These are phyloP conservation scores for Hamamelis virginiana DNA, from an alignment of 164 flowering plant species.

Conservation along the genomic window DNA sequence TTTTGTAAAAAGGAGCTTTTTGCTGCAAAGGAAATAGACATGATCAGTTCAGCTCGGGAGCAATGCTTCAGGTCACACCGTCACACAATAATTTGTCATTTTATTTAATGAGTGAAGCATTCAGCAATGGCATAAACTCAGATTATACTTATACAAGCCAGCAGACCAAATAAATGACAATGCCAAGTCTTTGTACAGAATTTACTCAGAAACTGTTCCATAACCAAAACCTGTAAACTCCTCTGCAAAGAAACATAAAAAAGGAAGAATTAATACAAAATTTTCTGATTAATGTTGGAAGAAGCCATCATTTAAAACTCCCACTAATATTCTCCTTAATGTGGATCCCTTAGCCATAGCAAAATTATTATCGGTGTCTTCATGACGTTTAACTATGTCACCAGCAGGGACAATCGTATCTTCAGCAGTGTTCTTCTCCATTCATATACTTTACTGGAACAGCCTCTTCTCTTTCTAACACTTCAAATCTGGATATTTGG, in stretches of 20 bases:
- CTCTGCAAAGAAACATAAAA: no score
- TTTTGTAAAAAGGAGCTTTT: not conserved
- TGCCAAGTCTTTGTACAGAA: not conserved
- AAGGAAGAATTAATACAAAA: no score
- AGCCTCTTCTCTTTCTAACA: not conserved
- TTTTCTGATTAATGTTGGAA: no score
- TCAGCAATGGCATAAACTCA: not conserved
- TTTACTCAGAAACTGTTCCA: not conserved
- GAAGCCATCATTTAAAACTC: no score
- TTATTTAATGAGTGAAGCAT: not conserved
- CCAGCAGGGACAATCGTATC: not conserved
- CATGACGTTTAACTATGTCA: not conserved
- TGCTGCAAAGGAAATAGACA: not conserved
- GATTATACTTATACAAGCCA: not conserved
- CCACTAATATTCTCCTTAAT: no score
- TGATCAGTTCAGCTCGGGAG: no score
- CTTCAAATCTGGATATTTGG: constrained; percentile 62
- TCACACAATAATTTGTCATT: not conserved
- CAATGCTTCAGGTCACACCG: not conserved
- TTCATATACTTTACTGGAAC: not conserved
- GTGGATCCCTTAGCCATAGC: not conserved
- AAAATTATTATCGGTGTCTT: not conserved
- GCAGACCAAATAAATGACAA: not conserved
- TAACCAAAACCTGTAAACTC: not conserved
- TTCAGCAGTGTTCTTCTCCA: not conserved